These are phyloP conservation scores for Aspergillus costaricaensis DNA, from an alignment of 2,329 filamentous ascomycete genomes.

Conservation along the genomic window DNA sequence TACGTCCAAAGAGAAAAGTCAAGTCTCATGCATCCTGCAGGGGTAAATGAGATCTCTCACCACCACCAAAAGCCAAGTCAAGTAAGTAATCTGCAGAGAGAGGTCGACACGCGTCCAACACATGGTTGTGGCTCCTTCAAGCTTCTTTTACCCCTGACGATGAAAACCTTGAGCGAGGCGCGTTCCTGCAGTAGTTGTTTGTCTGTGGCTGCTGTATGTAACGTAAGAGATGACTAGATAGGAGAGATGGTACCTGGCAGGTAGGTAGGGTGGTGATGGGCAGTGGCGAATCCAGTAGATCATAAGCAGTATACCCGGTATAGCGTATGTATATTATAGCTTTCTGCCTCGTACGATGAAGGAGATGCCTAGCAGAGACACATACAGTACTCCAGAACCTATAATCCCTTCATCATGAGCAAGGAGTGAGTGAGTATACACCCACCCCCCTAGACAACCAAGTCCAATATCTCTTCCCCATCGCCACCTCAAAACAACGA, in stretches of 20 bases:
- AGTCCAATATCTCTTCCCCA: too few species aligned
- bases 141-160: constrained; percentile 4
- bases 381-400: too few species aligned
- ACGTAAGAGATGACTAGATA: neutral
- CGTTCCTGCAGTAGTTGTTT: constrained; percentile 4
- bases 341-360: too few species aligned
- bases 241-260: neutral
- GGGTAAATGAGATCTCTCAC: neutral
- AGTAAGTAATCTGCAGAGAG: neutral
- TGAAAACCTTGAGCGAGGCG: neutral
- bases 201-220: too few species aligned
- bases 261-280: neutral
- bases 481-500: too few species aligned
- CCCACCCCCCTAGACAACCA: too few species aligned
- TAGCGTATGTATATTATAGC: too few species aligned
- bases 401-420: too few species aligned
- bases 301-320: too few species aligned
- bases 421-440: too few species aligned
- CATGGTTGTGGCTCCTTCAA: constrained; percentile 1
- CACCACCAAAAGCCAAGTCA: neutral
- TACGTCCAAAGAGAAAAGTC: neutral
- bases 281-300: too few species aligned
- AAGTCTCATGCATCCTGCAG: constrained; percentile 10
- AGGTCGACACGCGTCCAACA: constrained; percentile 7
- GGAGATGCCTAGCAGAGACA: too few species aligned